Conservation (phyloP, 2,329 filamentous ascomycete species). For the Nothophoma quercina region DNA sequence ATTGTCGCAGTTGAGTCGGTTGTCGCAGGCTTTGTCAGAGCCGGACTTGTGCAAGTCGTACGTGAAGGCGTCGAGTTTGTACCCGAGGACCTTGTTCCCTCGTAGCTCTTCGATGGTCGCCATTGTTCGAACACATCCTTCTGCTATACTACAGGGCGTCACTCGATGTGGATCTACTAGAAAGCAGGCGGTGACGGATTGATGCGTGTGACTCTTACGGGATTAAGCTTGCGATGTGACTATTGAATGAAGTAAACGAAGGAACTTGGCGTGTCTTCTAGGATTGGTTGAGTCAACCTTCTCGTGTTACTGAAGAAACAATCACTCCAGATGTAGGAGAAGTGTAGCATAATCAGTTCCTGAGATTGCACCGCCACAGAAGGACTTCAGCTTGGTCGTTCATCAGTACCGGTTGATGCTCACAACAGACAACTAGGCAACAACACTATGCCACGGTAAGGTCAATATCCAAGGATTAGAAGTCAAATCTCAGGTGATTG, state of each 20-base stretch:
- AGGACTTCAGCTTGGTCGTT: neutral
- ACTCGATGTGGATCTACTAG: neutral
- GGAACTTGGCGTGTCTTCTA: no score
- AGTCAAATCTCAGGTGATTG: neutral
- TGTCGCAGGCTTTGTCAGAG: neutral
- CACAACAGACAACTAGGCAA: slow-evolving; percentile 6
- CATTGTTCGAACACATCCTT: no score
- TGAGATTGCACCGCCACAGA: neutral
- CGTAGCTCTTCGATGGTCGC: neutral
- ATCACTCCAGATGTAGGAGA: no score
- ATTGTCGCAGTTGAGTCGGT: neutral
- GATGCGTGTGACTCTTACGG: neutral
- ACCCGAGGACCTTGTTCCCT: neutral
- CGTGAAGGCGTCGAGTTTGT: neutral
- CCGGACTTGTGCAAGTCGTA: neutral
- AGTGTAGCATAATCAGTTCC: no score
- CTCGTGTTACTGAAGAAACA: no score
- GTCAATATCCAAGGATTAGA: slow-evolving; percentile 7
- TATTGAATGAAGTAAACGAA: neutral
- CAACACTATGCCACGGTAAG: neutral
- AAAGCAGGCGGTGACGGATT: neutral
- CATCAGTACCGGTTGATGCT: neutral
- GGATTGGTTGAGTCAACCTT: no score
- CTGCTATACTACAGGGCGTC: no score
- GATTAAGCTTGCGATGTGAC: neutral